These are phyloP conservation scores for Grosmannia serpens DNA, from an alignment of 2,329 filamentous ascomycete species.

Conservation along the genomic window DNA sequence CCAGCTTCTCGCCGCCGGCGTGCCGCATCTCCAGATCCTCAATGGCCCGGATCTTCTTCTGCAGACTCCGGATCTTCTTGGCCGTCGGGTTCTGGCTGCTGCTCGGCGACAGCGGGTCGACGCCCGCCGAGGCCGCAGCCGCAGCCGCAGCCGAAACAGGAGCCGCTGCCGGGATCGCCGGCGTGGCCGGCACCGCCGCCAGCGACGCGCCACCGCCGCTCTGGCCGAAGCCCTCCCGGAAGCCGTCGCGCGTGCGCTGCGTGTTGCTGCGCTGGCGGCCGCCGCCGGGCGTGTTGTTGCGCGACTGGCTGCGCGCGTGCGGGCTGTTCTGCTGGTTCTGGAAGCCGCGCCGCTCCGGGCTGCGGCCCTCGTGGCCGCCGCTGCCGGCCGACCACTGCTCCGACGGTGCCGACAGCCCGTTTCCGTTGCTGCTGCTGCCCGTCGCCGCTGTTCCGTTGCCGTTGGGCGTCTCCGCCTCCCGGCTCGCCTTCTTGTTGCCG, in stretches of 20 bases:
- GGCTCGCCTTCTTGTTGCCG: constrained; percentile 78
- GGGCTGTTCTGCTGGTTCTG: constrained; percentile 16
- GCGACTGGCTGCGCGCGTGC: constrained; percentile 39
- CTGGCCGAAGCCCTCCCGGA: constrained; percentile 15
- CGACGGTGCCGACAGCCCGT: neutral
- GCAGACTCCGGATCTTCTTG: constrained; percentile 85
- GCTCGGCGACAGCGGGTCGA: constrained; percentile 31
- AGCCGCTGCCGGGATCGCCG: constrained; percentile 23
- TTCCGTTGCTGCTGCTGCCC: neutral
- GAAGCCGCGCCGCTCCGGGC: constrained; percentile 51
- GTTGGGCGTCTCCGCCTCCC: constrained; percentile 45
- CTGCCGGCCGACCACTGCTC: neutral
- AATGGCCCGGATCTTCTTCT: constrained; percentile 97
- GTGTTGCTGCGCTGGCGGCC: constrained; percentile 41
- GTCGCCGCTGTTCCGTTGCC: neutral
- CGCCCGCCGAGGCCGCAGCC: constrained; percentile 14
- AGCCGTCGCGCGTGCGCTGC: constrained; percentile 20
- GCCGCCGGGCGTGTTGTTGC: constrained; percentile 33
- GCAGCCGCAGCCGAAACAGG: neutral
- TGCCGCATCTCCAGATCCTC: constrained; percentile 97
- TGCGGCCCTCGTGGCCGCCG: constrained; percentile 36
- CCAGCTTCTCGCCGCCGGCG: constrained; percentile 87
- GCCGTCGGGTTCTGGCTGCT: constrained; percentile 55
- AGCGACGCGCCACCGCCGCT: constrained; percentile 16
- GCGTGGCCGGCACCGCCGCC: constrained; percentile 16